A percentile compares a stretch with the other conserved stretches of the same genome.
Evolutionary conservation across 371 early-diverging fungal species (phyloP).

Genomic region (Rhizopus arrhizus): DNA sequence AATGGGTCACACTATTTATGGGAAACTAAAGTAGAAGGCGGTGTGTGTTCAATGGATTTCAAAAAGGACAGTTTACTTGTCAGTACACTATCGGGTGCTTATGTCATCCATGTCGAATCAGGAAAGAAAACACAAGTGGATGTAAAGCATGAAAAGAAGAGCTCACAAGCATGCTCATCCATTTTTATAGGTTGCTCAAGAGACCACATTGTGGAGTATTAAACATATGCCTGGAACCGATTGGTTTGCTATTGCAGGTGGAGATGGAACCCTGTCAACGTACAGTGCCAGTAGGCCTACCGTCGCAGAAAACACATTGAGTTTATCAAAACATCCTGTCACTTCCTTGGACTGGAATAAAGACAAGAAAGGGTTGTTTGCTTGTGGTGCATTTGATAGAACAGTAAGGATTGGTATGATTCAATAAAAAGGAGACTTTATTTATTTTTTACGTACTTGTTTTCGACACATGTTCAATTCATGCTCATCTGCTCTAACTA

Average conservation of each 20-base stretch:
- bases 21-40: constrained; percentile 75
- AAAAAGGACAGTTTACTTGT: constrained; percentile 4
- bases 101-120: constrained; percentile 17
- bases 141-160: constrained; percentile 6
- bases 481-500: too few species aligned
- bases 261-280: constrained; percentile 64
- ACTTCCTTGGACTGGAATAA: constrained; percentile 57
- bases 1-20: constrained; percentile 61
- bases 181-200: constrained; percentile 39
- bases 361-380: constrained; percentile 56
- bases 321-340: constrained; percentile 44
- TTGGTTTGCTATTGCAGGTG: constrained; percentile 66
- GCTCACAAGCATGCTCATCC: background rate
- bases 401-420: constrained; percentile 52
- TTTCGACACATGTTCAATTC: too few species aligned
- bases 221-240: constrained; percentile 72
- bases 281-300: constrained; percentile 29
- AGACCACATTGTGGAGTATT: constrained; percentile 76
- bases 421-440: constrained; percentile 43
- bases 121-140: constrained; percentile 13
- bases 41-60: constrained; percentile 52
- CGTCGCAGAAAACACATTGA: constrained; percentile 11
- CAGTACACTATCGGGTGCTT: constrained; percentile 25
- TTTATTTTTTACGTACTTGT: constrained; percentile 35
- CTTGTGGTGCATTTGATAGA: constrained; percentile 56